These are phyloP conservation scores for Porodaedalea pini DNA, from an alignment of 1,284 basidiomycete species.

Conservation along the genomic window DNA sequence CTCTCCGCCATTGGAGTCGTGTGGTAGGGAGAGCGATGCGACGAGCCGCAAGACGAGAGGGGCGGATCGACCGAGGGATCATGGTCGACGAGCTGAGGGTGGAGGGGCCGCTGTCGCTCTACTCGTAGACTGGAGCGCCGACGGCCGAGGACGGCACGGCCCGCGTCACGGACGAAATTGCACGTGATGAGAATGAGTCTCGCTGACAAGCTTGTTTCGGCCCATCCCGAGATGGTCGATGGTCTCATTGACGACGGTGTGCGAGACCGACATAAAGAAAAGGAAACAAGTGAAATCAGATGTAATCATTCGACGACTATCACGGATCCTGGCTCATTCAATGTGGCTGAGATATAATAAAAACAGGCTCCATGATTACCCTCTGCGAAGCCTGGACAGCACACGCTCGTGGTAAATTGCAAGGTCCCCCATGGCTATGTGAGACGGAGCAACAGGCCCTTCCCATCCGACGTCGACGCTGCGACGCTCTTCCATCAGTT, in stretches of 20 bases:
- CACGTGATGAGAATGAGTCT: background rate
- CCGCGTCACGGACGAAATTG: background rate
- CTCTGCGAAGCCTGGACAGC: background rate
- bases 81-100: conserved; percentile 29
- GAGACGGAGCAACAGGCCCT: background rate
- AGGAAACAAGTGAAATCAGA: background rate
- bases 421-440: background rate
- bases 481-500: conserved; percentile 3
- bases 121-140: background rate
- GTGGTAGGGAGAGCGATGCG: conserved; percentile 32
- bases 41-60: conserved; percentile 35
- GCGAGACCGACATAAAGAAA: no score
- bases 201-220: background rate
- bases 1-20: conserved; percentile 33
- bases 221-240: background rate
- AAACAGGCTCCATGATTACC: background rate
- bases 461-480: background rate
- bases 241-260: background rate
- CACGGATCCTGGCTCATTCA: background rate
- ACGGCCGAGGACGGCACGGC: background rate
- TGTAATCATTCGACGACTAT: background rate
- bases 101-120: background rate
- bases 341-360: background rate
- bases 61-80: conserved; percentile 42
- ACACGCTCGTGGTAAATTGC: background rate